Percentiles rank a stretch among this genome's conserved stretches.
These are phyloP conservation scores for Colletotrichum liaoningense DNA, from an alignment of 2,329 filamentous ascomycete species.

Conservation along the genomic window DNA sequence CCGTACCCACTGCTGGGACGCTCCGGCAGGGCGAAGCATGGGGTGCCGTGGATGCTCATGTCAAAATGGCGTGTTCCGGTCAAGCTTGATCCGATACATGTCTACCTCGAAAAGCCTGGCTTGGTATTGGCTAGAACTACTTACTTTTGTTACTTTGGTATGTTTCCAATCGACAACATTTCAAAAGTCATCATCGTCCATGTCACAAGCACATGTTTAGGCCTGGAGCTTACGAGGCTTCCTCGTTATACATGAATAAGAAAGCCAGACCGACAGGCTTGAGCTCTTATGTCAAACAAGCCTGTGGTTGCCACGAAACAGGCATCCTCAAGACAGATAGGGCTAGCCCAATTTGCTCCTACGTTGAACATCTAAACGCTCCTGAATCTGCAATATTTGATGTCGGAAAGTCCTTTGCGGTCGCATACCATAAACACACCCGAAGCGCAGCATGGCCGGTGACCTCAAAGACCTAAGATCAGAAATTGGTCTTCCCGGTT, in stretches of 20 bases:
- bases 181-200: not conserved
- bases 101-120: not conserved
- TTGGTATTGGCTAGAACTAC: not conserved
- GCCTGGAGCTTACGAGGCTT: not conserved
- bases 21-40: constrained; percentile 1
- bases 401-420: not conserved
- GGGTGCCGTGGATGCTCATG: constrained; percentile 9
- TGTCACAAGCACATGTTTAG: not conserved
- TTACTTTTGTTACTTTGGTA: no score
- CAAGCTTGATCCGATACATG: not conserved
- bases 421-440: not conserved
- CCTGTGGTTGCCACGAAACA: not conserved
- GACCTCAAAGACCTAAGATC: no score
- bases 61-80: constrained; percentile 19
- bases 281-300: not conserved
- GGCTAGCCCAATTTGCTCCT: no score
- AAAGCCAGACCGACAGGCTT: not conserved
- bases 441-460: not conserved
- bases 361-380: not conserved
- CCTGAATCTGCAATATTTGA: not conserved
- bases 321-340: no score
- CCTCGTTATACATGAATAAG: not conserved
- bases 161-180: not conserved
- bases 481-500: not conserved
- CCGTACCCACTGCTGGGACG: constrained; percentile 4